A percentile compares a stretch with the other conserved stretches of the same genome.
phyloP scores from a whole-genome alignment of 139 green algal genomes.

The Medakamo hakoo region DNA sequence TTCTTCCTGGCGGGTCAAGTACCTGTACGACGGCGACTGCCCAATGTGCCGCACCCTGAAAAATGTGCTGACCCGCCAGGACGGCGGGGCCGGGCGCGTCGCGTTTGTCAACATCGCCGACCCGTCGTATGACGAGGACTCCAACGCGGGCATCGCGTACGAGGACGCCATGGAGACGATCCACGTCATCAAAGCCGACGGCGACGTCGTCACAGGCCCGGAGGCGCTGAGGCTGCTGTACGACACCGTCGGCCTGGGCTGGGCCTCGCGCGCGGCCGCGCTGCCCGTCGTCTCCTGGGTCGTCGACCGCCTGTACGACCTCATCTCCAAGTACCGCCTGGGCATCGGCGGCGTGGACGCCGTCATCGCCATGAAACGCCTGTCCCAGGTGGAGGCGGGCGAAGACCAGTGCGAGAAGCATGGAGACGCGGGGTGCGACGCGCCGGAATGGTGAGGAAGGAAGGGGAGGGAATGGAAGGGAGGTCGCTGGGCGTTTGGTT shows the following conservation, averaged over 20 bases:
- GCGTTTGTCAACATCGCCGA: constrained; percentile 33
- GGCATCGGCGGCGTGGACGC: constrained; percentile 14
- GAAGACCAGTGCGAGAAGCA: neutral
- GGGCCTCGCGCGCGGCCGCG: constrained; percentile 31
- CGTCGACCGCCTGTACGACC: constrained; percentile 31
- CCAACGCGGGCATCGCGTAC: constrained; percentile 21
- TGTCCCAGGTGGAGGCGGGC: constrained; percentile 2
- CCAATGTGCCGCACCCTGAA: constrained; percentile 29
- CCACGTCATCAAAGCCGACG: constrained; percentile 42
- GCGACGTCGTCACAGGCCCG: constrained; percentile 28
- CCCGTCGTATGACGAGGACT: constrained; percentile 15
- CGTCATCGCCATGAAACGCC: constrained; percentile 24
- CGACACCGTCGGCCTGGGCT: constrained; percentile 46
- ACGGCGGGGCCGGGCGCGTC: constrained; percentile 7
- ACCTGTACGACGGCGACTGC: constrained; percentile 46
- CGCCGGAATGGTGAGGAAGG: neutral
- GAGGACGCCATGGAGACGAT: constrained; percentile 63
- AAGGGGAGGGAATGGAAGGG: too few species aligned
- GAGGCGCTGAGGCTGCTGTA: constrained; percentile 45
- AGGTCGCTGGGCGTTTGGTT: too few species aligned
- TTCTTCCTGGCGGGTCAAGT: constrained; percentile 22
- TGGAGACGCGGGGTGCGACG: neutral
- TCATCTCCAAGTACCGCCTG: constrained; percentile 34
- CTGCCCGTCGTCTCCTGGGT: constrained; percentile 23
- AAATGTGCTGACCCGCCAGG: constrained; percentile 26